phyloP scores from a whole-genome alignment of 768 basidiomycete genomes.

The Crepidotus variabilis region DNA sequence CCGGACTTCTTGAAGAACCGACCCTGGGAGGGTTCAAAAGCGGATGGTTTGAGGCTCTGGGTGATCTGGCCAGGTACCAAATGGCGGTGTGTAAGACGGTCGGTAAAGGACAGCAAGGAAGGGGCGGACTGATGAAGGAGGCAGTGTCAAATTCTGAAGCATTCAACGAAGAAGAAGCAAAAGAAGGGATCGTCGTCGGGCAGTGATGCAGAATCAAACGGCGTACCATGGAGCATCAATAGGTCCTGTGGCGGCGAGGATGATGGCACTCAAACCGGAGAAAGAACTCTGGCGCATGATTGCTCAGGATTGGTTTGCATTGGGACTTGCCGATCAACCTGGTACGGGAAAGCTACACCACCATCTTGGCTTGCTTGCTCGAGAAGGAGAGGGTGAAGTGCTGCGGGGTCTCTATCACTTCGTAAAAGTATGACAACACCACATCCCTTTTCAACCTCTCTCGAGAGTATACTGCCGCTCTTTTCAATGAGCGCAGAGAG shows the following conservation, averaged over 20 bases:
- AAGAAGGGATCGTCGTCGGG: constrained; percentile 14
- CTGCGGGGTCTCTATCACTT: constrained; percentile 89
- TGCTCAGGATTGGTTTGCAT: constrained; percentile 90
- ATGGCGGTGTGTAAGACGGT: constrained; percentile 95
- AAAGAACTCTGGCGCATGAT: constrained; percentile 89
- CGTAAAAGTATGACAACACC: constrained; percentile 85
- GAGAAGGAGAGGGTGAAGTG: constrained; percentile 82
- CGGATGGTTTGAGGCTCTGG: constrained; percentile 94
- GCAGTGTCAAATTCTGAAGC: constrained; percentile 48
- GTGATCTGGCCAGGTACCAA: constrained; percentile 91
- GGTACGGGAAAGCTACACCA: constrained; percentile 95
- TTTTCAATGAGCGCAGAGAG: constrained; percentile 51
- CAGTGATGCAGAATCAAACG: constrained; percentile 37
- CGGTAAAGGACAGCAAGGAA: constrained; percentile 32
- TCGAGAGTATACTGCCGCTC: constrained; percentile 85
- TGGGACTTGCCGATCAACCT: constrained; percentile 83
- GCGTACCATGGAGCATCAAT: constrained; percentile 60
- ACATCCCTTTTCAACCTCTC: constrained; percentile 83
- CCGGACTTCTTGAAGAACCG: constrained; percentile 81
- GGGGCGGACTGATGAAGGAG: constrained; percentile 48
- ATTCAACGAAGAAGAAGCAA: constrained; percentile 14
- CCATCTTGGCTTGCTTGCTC: constrained; percentile 83
- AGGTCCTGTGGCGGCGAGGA: constrained; percentile 76
- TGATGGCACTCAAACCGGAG: constrained; percentile 85
- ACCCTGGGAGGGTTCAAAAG: constrained; percentile 64